phyloP scores from a whole-genome alignment of 148 eudicot genomes.

The Amaranthus hypochondriacus region DNA sequence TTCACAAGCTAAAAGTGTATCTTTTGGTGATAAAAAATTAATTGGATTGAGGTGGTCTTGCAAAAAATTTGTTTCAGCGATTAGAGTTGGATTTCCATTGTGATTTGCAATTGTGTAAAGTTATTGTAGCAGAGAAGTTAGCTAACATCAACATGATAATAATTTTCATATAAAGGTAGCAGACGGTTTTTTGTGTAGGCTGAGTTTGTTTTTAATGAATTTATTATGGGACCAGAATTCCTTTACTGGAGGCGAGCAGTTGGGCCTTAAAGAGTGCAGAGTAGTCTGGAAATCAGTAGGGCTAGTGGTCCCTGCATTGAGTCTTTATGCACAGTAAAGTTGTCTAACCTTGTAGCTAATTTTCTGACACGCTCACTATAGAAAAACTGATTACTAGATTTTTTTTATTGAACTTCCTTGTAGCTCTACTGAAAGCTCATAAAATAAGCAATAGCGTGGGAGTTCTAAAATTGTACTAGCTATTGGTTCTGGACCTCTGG shows the following conservation, averaged over 20 bases:
- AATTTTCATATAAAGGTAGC: background rate
- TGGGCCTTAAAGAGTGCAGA: background rate
- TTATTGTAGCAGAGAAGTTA: background rate
- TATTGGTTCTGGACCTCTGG: background rate
- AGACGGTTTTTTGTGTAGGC: background rate
- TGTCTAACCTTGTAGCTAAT: slow-evolving; percentile 1
- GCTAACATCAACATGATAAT: background rate
- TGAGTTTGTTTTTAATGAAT: background rate
- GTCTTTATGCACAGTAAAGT: background rate
- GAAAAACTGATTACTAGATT: background rate
- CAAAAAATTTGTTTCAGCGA: too few species aligned
- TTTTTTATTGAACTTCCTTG: background rate
- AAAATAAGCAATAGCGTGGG: background rate
- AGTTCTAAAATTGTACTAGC: background rate
- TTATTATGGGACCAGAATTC: background rate
- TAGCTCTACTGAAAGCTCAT: background rate
- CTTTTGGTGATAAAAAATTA: too few species aligned
- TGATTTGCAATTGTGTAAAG: background rate
- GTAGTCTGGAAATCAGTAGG: background rate
- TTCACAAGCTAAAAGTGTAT: too few species aligned
- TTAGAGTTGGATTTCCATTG: too few species aligned
- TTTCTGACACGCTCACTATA: background rate
- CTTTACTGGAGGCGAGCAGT: background rate
- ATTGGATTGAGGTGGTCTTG: too few species aligned
- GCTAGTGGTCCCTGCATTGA: background rate